Evolutionary conservation across 139 green algal genomes (phyloP).

Genomic region (Chlorella sp.): DNA sequence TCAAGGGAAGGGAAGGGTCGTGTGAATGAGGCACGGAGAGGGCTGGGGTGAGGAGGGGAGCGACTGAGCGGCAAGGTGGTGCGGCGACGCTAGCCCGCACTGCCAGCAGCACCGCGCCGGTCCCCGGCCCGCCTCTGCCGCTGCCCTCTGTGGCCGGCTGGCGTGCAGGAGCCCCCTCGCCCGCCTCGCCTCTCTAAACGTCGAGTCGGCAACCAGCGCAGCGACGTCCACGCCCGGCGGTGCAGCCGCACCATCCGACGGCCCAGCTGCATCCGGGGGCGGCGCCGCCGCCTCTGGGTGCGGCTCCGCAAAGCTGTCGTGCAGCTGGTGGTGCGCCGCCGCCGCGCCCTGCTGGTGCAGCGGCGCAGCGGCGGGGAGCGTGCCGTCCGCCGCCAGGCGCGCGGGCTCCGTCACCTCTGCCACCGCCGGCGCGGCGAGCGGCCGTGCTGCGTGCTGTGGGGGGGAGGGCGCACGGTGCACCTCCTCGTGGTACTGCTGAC

Average conservation of each 20-base stretch:
- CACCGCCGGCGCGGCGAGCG: background rate
- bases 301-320: constrained; percentile 26
- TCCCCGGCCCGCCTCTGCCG: too few species aligned
- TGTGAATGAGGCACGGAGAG: background rate
- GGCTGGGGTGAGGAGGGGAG: background rate
- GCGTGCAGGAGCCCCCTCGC: background rate
- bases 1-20: background rate
- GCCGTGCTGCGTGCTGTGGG: background rate
- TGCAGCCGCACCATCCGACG: background rate
- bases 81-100: background rate
- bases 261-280: background rate
- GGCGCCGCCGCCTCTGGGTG: background rate
- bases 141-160: background rate
- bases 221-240: background rate
- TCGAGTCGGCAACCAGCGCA: constrained; percentile 8
- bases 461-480: background rate
- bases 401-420: background rate
- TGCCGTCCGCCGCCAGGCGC: constrained; percentile 7
- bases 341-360: background rate
- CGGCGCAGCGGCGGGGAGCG: background rate
- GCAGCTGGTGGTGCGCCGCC: background rate
- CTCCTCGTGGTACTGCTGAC: background rate
- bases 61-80: background rate
- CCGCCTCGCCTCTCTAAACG: constrained; percentile 9
- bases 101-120: too few species aligned